Conservation (phyloP, 2,329 filamentous ascomycete species). For the Diplodia corticola region DNA sequence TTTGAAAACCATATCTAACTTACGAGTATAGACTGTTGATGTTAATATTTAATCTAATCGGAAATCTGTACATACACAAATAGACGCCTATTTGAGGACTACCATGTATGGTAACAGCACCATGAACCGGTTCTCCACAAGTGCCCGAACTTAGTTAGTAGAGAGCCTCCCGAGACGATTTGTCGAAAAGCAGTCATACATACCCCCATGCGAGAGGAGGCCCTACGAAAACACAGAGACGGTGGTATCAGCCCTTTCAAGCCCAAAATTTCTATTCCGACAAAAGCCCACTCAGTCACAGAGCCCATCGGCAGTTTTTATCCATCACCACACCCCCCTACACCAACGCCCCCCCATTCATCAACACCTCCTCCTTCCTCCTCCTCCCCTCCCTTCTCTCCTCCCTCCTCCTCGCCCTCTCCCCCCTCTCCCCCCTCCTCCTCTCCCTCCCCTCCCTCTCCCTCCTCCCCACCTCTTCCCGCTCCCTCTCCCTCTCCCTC, state of each 20-base stretch:
- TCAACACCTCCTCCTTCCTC: constrained; percentile 45
- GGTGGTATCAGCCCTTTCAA: no score
- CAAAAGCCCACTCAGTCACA: no score
- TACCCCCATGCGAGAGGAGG: no score
- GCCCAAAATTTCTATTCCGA: no score
- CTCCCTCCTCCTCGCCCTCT: constrained; percentile 34
- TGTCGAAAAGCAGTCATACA: no score
- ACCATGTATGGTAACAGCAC: no score
- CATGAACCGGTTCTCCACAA: no score
- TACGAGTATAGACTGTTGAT: background rate
- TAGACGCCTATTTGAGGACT: background rate
- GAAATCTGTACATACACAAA: background rate
- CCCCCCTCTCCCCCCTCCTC: constrained; percentile 34
- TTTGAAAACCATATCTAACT: background rate
- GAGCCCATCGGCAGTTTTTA: no score
- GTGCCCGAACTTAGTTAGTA: no score
- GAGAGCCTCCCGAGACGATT: no score
- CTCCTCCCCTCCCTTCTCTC: constrained; percentile 46
- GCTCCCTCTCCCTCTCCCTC: constrained; percentile 37
- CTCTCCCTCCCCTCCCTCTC: constrained; percentile 38
- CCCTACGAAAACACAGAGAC: no score
- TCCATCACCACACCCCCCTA: no score
- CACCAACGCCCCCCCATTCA: constrained; percentile 45
- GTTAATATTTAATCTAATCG: background rate
- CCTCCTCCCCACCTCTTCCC: constrained; percentile 39